Evolutionary conservation across 352 stramenopile species (phyloP), one percentile per base, ranked within the genome.

Genomic region (Phytophthora citrophthora): DNA sequence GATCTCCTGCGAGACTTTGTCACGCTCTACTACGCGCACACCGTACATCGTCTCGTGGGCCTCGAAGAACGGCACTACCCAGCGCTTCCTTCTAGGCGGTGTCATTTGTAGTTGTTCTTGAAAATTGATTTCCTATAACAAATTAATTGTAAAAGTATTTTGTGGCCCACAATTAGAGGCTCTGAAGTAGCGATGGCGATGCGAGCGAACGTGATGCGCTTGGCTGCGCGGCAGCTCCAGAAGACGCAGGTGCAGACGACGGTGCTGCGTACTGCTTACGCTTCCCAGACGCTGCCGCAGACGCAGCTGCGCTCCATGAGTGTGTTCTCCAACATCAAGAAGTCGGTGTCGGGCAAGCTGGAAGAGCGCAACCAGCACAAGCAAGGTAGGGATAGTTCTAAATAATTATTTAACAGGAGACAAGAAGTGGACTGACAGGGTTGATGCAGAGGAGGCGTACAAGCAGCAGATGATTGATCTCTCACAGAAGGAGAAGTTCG

Each of bases 291-390:
- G 60, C 10, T 43, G 32, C 40, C 36, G 58, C 72, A 84, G 55
- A 77, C 66, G 71, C 64, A 65, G 43, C 20, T 61, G 46, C 88
- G 88, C 61, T 76, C 59, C 41, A 86, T 95, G 64, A 74, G 88
- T 61, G 64, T 95, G 39, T 91, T 95, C 60, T 79, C 72, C 47
- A 89, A 69, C 62, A 74, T 95, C 45, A 83, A 82, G 39, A 83
- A 94, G 55, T 77, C 80, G 7, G 77, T 95, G 29, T 82, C 79
- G 46, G 64, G 72, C 61, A 94, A 93, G 70, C 69, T 95, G 58
- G 81, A 94, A 70, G 76, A 93, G 70, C 83, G 86, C 71, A 94
- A 91, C 64, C 71, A 90, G 41, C 74, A 68, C 47, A 95, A 95
- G 64, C 81, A 91, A 50, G 74, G 86, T 94, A 50, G 15, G n/a